A percentile compares a stretch with the other conserved stretches of the same genome.
Conservation (phyloP, 2,329 filamentous ascomycete genomes). For the Exophiala sp. region DNA sequence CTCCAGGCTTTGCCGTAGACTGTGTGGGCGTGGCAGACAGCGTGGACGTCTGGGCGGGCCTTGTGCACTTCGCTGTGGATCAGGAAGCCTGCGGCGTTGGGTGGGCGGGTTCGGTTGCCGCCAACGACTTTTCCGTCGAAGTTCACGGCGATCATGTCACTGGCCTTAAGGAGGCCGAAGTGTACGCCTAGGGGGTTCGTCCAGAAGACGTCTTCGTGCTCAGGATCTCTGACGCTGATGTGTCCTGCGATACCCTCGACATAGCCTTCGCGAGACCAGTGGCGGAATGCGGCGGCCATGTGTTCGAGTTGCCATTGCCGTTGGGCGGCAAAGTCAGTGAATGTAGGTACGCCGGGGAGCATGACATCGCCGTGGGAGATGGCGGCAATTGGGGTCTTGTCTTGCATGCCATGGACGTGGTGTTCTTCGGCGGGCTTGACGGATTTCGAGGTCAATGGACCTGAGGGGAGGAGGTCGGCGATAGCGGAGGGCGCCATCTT, state of each 20-base stretch:
- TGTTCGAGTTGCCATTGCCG: conserved; percentile 63
- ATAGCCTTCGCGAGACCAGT: conserved; percentile 63
- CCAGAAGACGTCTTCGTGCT: conserved; percentile 62
- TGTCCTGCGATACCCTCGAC: conserved; percentile 68
- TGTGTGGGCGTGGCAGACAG: conserved; percentile 68
- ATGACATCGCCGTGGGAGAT: conserved; percentile 29
- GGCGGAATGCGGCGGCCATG: conserved; percentile 66
- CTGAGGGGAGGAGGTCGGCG: conserved; percentile 17
- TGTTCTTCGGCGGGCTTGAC: conserved; percentile 14
- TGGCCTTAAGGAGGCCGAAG: conserved; percentile 62
- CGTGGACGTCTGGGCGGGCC: conserved; percentile 61
- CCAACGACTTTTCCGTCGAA: conserved; percentile 62
- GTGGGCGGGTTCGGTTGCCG: conserved; percentile 57
- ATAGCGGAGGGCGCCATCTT: conserved; percentile 27
- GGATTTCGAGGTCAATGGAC: conserved; percentile 13
- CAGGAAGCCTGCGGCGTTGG: conserved; percentile 65
- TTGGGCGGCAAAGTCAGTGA: conserved; percentile 52
- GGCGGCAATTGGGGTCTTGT: conserved; percentile 27
- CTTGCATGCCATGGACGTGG: conserved; percentile 29
- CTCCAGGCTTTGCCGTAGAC: conserved; percentile 65
- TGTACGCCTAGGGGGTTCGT: conserved; percentile 65
- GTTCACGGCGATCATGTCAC: conserved; percentile 66
- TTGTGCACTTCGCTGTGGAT: conserved; percentile 69
- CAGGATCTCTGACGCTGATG: conserved; percentile 65
- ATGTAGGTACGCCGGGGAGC: conserved; percentile 49